A percentile compares a stretch with the other conserved stretches of the same genome.
phyloP scores from a whole-genome alignment of 2,329 filamentous ascomycete genomes.

The Scytalidium sp. region DNA sequence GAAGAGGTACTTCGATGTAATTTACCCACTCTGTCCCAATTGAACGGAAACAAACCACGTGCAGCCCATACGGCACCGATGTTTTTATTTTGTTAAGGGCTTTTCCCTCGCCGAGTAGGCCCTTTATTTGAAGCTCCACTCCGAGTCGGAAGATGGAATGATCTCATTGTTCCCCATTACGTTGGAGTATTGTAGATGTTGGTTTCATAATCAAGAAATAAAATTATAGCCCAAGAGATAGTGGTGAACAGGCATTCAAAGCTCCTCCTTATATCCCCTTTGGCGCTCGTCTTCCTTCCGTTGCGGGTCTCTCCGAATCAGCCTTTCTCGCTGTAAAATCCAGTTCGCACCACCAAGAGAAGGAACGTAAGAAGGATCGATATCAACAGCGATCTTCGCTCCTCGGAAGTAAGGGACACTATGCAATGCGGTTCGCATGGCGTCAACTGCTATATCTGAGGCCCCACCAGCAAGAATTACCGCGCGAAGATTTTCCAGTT shows the following conservation, averaged over 20 bases:
- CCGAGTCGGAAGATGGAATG: no score
- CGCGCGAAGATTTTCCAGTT: background rate
- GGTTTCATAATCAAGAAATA: no score
- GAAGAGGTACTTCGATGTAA: constrained; percentile 4
- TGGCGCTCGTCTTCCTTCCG: background rate
- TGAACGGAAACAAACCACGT: constrained; percentile 10
- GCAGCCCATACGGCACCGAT: background rate
- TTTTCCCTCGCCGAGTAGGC: no score
- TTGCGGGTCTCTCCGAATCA: background rate
- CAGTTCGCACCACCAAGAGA: background rate
- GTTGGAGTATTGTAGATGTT: no score
- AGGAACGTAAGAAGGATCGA: background rate
- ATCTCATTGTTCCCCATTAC: no score
- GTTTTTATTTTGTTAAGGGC: background rate
- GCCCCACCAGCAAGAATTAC: background rate
- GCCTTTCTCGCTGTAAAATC: background rate
- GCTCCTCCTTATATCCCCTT: background rate
- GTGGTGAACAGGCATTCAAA: no score
- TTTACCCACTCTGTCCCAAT: constrained; percentile 11
- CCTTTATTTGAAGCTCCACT: no score
- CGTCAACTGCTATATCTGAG: background rate
- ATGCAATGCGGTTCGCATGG: background rate
- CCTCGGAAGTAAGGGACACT: background rate
- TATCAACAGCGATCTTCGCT: background rate
- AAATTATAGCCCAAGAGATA: no score